Evolutionary conservation across 1,284 basidiomycete genomes (phyloP).

Genomic region (Entoloma clypeatum): DNA sequence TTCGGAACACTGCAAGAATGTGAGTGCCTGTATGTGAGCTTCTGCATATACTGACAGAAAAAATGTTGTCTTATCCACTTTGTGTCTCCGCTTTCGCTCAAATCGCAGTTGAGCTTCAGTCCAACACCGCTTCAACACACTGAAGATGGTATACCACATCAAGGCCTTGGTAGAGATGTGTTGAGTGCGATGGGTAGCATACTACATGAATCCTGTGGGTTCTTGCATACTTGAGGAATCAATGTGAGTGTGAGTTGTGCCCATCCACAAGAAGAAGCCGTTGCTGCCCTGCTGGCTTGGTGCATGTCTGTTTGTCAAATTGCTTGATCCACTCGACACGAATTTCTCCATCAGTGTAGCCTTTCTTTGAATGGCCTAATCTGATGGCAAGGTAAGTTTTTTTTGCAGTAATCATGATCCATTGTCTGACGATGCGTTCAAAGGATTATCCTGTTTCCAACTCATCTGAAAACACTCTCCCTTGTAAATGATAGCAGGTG

Average conservation of each 20-base stretch:
- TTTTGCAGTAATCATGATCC: slow-evolving; percentile 2
- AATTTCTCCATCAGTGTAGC: slow-evolving; percentile 16
- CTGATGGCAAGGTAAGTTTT: slow-evolving; percentile 8
- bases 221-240: slow-evolving; percentile 34
- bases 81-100: background rate
- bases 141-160: slow-evolving; percentile 36
- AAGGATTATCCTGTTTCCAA: slow-evolving; percentile 38
- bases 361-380: slow-evolving; percentile 14
- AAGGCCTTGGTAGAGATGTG: slow-evolving; percentile 43
- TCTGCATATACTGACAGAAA: slow-evolving; percentile 23
- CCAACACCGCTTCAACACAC: slow-evolving; percentile 23
- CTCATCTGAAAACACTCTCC: slow-evolving; percentile 30
- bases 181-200: slow-evolving; percentile 40
- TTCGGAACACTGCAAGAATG: slow-evolving; percentile 31
- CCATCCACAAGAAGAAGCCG: slow-evolving; percentile 40
- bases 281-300: slow-evolving; percentile 26
- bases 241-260: slow-evolving; percentile 38
- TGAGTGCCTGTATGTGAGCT: slow-evolving; percentile 27
- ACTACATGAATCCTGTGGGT: slow-evolving; percentile 32
- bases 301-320: slow-evolving; percentile 23
- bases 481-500: slow-evolving; percentile 37
- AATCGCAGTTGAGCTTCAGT: slow-evolving; percentile 1
- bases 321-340: slow-evolving; percentile 11
- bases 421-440: slow-evolving; percentile 33
- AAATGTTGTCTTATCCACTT: slow-evolving; percentile 21